Evolutionary conservation across 352 stramenopile species (phyloP).

Genomic region (Salisapilia sapeloensis): DNA sequence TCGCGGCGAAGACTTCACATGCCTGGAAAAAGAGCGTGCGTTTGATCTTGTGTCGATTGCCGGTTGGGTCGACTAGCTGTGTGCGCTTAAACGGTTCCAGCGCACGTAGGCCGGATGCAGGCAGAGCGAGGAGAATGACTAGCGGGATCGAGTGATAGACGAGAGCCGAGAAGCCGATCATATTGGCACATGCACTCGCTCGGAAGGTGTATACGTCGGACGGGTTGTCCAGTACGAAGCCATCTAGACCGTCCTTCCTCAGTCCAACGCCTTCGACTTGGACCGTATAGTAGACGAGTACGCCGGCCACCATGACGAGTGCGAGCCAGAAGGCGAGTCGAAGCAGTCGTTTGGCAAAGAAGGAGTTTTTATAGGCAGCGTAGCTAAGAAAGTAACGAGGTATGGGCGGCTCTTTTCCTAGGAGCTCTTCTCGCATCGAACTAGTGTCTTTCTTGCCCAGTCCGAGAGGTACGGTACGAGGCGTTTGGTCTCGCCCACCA

Average conservation of each 20-base stretch:
- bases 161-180: conserved; percentile 58
- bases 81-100: conserved; percentile 68
- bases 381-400: conserved; percentile 35
- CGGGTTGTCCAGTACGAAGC: conserved; percentile 31
- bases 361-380: conserved; percentile 54
- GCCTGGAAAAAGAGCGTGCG: conserved; percentile 49
- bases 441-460: conserved; percentile 27
- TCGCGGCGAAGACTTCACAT: conserved; percentile 39
- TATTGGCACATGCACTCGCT: conserved; percentile 49
- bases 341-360: conserved; percentile 52
- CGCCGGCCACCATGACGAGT: conserved; percentile 16
- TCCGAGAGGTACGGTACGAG: conserved; percentile 2
- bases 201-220: conserved; percentile 46
- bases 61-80: conserved; percentile 10
- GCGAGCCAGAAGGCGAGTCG: conserved; percentile 19
- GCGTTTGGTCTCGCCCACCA: too few relatives aligned
- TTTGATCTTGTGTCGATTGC: conserved; percentile 56
- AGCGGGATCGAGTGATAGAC: conserved; percentile 46
- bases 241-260: conserved; percentile 9
- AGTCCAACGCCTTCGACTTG: conserved; percentile 23
- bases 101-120: conserved; percentile 24
- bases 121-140: conserved; percentile 39
- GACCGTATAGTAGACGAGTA: conserved; percentile 65
- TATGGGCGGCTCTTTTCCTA: conserved; percentile 29
- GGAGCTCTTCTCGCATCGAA: conserved; percentile 24